Evolutionary conservation across 306 rosid species (phyloP).

Genomic region (Abrus precatorius): DNA sequence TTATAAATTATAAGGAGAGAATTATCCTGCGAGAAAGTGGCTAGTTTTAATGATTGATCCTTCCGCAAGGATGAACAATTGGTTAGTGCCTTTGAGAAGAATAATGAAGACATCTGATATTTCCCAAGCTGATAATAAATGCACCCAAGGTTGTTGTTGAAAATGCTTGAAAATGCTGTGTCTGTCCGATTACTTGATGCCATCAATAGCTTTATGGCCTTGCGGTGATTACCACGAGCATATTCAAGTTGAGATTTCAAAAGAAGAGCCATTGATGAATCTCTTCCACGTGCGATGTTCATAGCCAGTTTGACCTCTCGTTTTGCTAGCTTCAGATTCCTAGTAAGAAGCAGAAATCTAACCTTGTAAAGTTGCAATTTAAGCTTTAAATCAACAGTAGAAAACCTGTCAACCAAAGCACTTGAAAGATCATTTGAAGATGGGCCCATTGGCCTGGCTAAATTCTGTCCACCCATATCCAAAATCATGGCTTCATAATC

Average conservation of each 20-base stretch:
- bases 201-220: constrained; percentile 94
- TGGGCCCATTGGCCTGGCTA: constrained; percentile 68
- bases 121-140: constrained; percentile 95
- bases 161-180: constrained; percentile 72
- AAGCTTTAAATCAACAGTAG: constrained; percentile 86
- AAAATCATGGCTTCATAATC: constrained; percentile 78
- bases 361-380: constrained; percentile 96
- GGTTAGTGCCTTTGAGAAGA: constrained; percentile 89
- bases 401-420: constrained; percentile 70
- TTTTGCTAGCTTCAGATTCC: constrained; percentile 94
- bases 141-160: constrained; percentile 97
- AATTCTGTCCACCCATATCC: constrained; percentile 76
- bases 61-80: constrained; percentile 77
- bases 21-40: constrained; percentile 84
- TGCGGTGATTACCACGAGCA: constrained; percentile 96
- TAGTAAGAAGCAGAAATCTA: constrained; percentile 83
- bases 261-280: constrained; percentile 92
- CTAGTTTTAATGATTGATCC: constrained; percentile 77
- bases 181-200: constrained; percentile 89
- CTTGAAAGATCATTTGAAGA: constrained; percentile 75
- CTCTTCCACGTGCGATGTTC: constrained; percentile 93
- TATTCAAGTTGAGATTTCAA: constrained; percentile 97
- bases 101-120: constrained; percentile 81
- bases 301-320: constrained; percentile 95
- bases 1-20: constrained; percentile 84